Conservation (phyloP, 2,329 filamentous ascomycete species). For the Cladosporium sp. region DNA sequence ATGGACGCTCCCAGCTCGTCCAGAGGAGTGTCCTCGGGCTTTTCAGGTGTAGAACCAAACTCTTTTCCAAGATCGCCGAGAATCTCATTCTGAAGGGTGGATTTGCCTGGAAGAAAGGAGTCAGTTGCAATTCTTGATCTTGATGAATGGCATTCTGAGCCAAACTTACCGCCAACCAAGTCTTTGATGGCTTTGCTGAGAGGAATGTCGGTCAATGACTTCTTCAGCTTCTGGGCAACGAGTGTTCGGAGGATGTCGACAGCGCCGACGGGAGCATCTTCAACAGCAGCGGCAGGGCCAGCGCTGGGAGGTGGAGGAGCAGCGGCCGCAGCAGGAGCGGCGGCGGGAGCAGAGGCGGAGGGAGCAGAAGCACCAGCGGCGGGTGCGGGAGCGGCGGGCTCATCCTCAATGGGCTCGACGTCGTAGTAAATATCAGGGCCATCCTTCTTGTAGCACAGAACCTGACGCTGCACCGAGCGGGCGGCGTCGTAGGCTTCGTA, state of each 20-base stretch:
- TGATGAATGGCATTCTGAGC: not conserved
- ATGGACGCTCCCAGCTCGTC: conserved; percentile 93
- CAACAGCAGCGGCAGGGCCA: conserved; percentile 80
- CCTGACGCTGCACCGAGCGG: conserved; percentile 92
- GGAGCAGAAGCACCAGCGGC: conserved; percentile 46
- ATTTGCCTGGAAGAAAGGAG: conserved; percentile 69
- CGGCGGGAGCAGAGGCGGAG: conserved; percentile 45
- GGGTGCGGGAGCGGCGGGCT: conserved; percentile 54
- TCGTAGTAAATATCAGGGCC: conserved; percentile 99
- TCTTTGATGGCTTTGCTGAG: conserved; percentile 98
- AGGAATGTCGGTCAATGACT: conserved; percentile 80
- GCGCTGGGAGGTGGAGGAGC: conserved; percentile 63
- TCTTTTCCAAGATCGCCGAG: conserved; percentile 96
- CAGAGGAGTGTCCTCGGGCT: conserved; percentile 94
- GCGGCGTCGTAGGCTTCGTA: conserved; percentile 99
- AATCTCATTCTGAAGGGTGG: conserved; percentile 97
- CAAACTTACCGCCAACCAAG: conserved; percentile 80
- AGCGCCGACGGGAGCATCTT: conserved; percentile 82
- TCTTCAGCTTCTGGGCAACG: conserved; percentile 97
- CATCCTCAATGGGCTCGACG: conserved; percentile 90
- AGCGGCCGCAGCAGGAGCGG: conserved; percentile 50
- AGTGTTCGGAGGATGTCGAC: conserved; percentile 85
- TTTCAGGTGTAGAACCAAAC: conserved; percentile 96
- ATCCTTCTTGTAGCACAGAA: conserved; percentile 99
- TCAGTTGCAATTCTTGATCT: conserved; percentile 1